Evolutionary conservation across 192 early-diverging fungal genomes (phyloP).

Genomic region (Lunasporangiospora selenospora): DNA sequence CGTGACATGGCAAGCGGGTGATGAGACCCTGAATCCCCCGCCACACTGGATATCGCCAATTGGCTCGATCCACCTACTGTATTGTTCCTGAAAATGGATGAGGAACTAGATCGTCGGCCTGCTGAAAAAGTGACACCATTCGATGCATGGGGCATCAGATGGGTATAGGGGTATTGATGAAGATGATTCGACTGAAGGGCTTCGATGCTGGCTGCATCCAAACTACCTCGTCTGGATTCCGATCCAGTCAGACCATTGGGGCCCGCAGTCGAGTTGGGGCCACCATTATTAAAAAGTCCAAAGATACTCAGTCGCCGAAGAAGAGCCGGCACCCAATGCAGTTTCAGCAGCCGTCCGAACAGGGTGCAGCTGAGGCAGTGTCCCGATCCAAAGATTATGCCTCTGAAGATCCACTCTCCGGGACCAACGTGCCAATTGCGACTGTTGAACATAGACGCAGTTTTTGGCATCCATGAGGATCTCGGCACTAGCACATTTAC

Average conservation of each 20-base stretch:
- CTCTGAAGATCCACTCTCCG: constrained; percentile 41
- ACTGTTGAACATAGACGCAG: constrained; percentile 47
- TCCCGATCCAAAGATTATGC: constrained; percentile 41
- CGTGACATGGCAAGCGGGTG: constrained; percentile 43
- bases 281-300: constrained; percentile 21
- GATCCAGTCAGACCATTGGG: constrained; percentile 1
- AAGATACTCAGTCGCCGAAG: constrained; percentile 41
- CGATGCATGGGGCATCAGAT: too few species aligned
- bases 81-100: constrained; percentile 20
- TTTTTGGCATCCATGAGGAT: constrained; percentile 48
- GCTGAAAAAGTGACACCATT: constrained; percentile 15
- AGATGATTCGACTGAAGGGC: constrained; percentile 13
- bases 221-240: constrained; percentile 34
- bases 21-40: not conserved
- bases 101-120: constrained; percentile 35
- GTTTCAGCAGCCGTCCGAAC: constrained; percentile 39
- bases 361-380: constrained; percentile 42
- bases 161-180: too few species aligned
- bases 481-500: constrained; percentile 43
- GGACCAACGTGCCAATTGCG: constrained; percentile 41
- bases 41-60: constrained; percentile 8
- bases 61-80: constrained; percentile 8
- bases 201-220: constrained; percentile 15
- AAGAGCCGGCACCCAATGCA: constrained; percentile 9
- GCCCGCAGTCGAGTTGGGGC: too few species aligned